Evolutionary conservation across 169 alveolate species (phyloP), one percentile per base, ranked within the genome.

Genomic region (Miamiensis avidus): DNA sequence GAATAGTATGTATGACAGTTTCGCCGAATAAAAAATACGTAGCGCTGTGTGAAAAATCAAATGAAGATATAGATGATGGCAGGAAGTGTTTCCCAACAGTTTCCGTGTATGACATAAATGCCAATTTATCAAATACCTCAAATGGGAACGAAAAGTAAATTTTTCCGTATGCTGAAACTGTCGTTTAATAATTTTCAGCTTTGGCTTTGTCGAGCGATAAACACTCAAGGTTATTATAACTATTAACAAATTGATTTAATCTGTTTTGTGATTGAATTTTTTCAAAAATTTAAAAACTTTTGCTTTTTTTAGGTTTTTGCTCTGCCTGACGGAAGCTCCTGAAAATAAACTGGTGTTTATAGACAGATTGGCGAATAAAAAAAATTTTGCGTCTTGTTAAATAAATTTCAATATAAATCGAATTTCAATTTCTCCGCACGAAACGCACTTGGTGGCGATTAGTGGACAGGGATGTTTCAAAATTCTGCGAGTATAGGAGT

Each of bases 341-440:
- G 90, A 86, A n/a, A 79, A 75, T 86, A 32, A 65, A 30, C 74
- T 86, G 25, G 75, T 86, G 25, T 86, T 86, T 32, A 74, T 86
- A 30, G 90, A 86, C 75, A 49, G 74, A 4, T 31, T 85, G 28
- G 84, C 76, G 1, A 86, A 78, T 81, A 86, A 81, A 81, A 86
- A 86, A 76, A 79, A 74, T 64, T 81, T 81, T 76, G 91, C 89
- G 28, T 76, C 65, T 77, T 74, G 81, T 31, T 32, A 79, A 28
- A 65, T 88, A 78, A 82, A 86, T 31, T 74, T 31, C 25, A 77
- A 65, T 31, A 75, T 93, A 28, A 89, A 87, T n/a, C 85, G 84
- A 84, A 85, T 93, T 1, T 83, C 94, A n/a, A 88, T 93, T 31
- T 86, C 90, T 33, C 94, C 94, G 16, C 88, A 89, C 29, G 96